These are phyloP conservation scores for Dactylella cylindrospora DNA, from an alignment of 2,329 filamentous ascomycete genomes.

Conservation along the genomic window DNA sequence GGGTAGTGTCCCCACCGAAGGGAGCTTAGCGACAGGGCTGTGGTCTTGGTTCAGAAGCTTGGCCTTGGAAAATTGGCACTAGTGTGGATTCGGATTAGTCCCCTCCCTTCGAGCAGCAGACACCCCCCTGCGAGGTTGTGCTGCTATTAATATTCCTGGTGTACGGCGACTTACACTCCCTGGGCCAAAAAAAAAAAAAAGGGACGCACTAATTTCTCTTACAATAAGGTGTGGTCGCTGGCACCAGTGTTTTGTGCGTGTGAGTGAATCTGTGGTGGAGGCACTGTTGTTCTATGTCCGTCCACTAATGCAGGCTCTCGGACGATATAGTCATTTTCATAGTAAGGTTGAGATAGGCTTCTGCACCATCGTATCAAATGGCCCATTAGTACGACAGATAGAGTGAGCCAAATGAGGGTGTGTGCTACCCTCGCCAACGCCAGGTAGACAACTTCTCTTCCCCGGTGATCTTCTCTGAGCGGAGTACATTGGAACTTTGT, in stretches of 20 bases:
- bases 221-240: constrained; percentile 15
- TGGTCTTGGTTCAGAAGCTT: constrained; percentile 44
- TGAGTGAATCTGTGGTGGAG: constrained; percentile 8
- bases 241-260: constrained; percentile 8
- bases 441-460: constrained; percentile 28
- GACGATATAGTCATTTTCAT: constrained; percentile 27
- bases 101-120: constrained; percentile 18
- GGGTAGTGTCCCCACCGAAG: constrained; percentile 18
- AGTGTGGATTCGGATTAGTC: constrained; percentile 29
- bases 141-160: constrained; percentile 45
- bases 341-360: no score
- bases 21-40: constrained; percentile 44
- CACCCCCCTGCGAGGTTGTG: constrained; percentile 40
- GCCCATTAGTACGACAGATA: constrained; percentile 18
- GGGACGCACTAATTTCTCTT: constrained; percentile 43
- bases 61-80: constrained; percentile 13
- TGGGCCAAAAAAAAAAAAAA: no score
- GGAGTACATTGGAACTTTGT: constrained; percentile 43
- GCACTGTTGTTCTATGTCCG: constrained; percentile 2
- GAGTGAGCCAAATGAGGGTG: constrained; percentile 12
- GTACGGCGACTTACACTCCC: constrained; percentile 44
- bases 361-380: constrained; percentile 4
- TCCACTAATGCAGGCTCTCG: constrained; percentile 25
- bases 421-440: constrained; percentile 26
- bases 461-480: neutral